Conservation (phyloP, 169 alveolate species). For the Cryptosporidium sp. region DNA sequence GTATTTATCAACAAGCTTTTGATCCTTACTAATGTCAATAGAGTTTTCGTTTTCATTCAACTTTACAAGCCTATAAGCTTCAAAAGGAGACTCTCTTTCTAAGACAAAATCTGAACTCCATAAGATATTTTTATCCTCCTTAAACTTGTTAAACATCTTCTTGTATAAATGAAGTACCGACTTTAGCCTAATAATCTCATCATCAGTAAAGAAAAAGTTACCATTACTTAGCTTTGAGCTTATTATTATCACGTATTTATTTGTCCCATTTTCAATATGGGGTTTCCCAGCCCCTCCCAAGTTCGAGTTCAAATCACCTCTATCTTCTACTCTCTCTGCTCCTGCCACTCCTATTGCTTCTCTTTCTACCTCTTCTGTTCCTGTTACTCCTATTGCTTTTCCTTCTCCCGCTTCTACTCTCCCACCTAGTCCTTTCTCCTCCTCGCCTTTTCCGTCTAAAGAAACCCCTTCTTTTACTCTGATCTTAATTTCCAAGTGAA, state of each 20-base stretch:
- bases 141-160: conserved; percentile 5
- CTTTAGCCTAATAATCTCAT: not conserved
- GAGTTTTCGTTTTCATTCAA: not conserved
- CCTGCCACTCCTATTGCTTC: too few relatives aligned
- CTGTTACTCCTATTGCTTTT: too few relatives aligned
- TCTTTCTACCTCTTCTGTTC: too few relatives aligned
- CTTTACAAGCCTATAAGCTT: not conserved
- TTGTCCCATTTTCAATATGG: not conserved
- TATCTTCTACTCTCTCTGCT: too few relatives aligned
- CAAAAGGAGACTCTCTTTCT: conserved; percentile 24
- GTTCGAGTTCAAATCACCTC: too few relatives aligned
- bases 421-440: not conserved
- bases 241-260: not conserved
- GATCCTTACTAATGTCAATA: not conserved
- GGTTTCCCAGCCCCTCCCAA: too few relatives aligned
- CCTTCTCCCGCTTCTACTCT: too few relatives aligned
- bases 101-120: conserved; percentile 11
- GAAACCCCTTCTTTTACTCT: not conserved
- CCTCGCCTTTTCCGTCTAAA: not conserved
- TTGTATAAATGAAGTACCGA: conserved; percentile 3
- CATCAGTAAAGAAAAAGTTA: conserved; percentile 32
- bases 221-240: conserved; percentile 26
- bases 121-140: conserved; percentile 5
- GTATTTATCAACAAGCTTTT: not conserved
- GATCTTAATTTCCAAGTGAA: conserved; percentile 21